These are phyloP conservation scores for Saccharomycopsis malanga DNA, from an alignment of 805 yeast genomes.

Conservation along the genomic window DNA sequence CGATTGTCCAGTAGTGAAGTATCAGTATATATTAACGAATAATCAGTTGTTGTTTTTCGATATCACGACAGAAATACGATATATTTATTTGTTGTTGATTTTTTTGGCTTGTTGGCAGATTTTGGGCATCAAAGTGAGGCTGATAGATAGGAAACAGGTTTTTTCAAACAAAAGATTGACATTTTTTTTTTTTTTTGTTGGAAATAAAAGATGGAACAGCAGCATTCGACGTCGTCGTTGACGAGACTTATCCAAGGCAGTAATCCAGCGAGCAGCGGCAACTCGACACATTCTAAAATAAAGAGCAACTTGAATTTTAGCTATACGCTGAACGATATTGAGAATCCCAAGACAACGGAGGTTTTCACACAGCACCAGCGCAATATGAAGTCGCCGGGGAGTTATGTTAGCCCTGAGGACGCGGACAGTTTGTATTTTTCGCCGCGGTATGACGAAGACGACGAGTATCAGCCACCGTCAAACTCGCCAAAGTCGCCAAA, in stretches of 20 bases:
- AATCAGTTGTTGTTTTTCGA: no score
- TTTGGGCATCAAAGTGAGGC: no score
- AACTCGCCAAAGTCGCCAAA: background rate
- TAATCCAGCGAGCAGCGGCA: background rate
- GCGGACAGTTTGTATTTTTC: constrained; percentile 6
- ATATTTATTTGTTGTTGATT: no score
- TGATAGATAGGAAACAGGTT: no score
- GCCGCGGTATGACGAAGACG: background rate
- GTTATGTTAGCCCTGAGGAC: background rate
- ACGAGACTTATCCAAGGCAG: constrained; percentile 14
- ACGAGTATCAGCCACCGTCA: constrained; percentile 5
- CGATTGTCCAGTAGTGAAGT: no score
- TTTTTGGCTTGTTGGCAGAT: no score
- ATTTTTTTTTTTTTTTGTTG: no score
- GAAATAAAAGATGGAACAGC: background rate
- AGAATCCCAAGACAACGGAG: background rate
- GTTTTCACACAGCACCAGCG: background rate
- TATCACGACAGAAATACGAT: no score
- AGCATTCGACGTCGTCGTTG: constrained; percentile 11
- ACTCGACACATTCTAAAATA: background rate
- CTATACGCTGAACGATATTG: constrained; percentile 1
- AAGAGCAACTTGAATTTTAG: constrained; percentile 5
- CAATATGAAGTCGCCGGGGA: background rate
- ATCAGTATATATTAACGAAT: no score
- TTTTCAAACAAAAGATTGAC: no score